These are phyloP conservation scores for Ophiostoma ips DNA, from an alignment of 2,329 filamentous ascomycete genomes.

Conservation along the genomic window DNA sequence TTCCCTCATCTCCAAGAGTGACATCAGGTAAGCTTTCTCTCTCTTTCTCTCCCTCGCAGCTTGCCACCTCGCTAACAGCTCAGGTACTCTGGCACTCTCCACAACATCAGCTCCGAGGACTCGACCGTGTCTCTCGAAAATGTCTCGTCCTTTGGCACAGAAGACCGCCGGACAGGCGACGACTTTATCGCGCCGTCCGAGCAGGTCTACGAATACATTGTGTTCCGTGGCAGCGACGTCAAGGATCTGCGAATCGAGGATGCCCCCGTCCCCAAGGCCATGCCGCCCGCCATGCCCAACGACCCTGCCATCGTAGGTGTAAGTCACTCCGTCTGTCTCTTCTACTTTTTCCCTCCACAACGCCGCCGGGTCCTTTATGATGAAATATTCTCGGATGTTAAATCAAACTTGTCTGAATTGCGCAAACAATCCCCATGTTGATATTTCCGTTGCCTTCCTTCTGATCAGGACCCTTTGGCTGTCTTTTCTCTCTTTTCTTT, in stretches of 20 bases:
- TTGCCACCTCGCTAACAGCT: background rate
- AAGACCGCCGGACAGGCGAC: conserved; percentile 66
- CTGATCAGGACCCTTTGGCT: conserved; percentile 43
- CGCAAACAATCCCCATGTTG: conserved; percentile 84
- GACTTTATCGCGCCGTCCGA: conserved; percentile 77
- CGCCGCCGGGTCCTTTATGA: conserved; percentile 39
- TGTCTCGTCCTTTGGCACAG: conserved; percentile 87
- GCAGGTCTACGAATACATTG: conserved; percentile 94
- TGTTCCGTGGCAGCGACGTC: conserved; percentile 95
- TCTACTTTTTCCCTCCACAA: conserved; percentile 6
- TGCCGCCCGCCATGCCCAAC: conserved; percentile 68
- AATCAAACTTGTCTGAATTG: conserved; percentile 73
- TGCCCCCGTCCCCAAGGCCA: conserved; percentile 56
- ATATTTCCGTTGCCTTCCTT: conserved; percentile 99
- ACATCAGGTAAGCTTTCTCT: conserved; percentile 10
- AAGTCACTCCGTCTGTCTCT: conserved; percentile 41
- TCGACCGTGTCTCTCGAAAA: conserved; percentile 95
- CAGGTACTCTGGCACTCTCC: conserved; percentile 89
- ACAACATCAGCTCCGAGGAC: conserved; percentile 95
- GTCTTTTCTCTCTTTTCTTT: background rate
- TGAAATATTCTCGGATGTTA: conserved; percentile 96
- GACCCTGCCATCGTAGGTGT: conserved; percentile 95
- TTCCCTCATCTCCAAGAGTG: conserved; percentile 14
- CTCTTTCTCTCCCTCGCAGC: background rate
- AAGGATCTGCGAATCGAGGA: conserved; percentile 95